Percentiles rank a stretch among this genome's conserved stretches.
These are phyloP conservation scores for Neofusicoccum parvum DNA, from an alignment of 2,329 filamentous ascomycete genomes.

Conservation along the genomic window DNA sequence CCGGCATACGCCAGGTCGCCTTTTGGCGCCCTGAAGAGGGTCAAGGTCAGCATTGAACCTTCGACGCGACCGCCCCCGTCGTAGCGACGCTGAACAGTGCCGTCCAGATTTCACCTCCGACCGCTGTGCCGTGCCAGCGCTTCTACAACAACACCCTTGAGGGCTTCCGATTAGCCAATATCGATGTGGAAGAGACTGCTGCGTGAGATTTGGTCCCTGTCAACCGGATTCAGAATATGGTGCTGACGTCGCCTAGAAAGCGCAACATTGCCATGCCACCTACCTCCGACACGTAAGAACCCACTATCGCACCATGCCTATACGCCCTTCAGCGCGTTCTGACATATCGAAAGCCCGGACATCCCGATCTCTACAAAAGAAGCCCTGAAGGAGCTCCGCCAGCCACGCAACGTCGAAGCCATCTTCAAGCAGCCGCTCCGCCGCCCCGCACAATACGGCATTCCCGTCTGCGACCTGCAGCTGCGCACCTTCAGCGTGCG, in stretches of 20 bases:
- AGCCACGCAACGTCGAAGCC: constrained; percentile 78
- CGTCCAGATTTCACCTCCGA: constrained; percentile 2
- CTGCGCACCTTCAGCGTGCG: constrained; percentile 87
- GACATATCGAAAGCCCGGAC: not conserved
- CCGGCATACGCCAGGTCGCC: constrained; percentile 48
- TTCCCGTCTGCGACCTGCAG: constrained; percentile 88
- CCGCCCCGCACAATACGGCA: constrained; percentile 70
- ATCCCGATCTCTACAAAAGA: not conserved
- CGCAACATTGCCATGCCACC: constrained; percentile 28
- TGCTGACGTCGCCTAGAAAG: constrained; percentile 4
- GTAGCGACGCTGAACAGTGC: not conserved
- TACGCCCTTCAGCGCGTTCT: not conserved
- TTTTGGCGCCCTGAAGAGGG: constrained; percentile 45
- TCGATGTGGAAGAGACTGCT: constrained; percentile 8
- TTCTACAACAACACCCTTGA: constrained; percentile 19
- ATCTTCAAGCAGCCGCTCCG: constrained; percentile 84
- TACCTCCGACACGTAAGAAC: constrained; percentile 10
- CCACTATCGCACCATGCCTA: not conserved
- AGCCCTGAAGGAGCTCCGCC: constrained; percentile 30
- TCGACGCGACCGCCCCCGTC: not conserved
- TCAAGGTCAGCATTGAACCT: constrained; percentile 38
- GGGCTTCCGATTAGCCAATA: not conserved
- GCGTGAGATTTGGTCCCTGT: not conserved
- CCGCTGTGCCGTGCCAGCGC: constrained; percentile 9
- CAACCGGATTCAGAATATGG: too few species aligned